Base-by-base conservation (phyloP, 805 yeast species). In the Metschnikowia koreensis region DNA sequence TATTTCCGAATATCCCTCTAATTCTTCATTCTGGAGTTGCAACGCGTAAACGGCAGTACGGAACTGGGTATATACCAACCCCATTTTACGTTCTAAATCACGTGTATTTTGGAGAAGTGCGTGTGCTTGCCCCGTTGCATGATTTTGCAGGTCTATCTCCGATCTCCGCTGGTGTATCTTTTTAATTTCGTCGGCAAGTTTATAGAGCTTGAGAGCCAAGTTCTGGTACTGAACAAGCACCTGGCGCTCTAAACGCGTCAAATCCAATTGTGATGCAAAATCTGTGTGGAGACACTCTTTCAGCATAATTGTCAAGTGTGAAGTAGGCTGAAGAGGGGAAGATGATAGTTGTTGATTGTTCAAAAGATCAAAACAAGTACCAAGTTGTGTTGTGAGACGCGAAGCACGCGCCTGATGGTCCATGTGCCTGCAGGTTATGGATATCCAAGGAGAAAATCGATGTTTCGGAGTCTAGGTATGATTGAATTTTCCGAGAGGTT, bases 1-100 rank as follows among this genome's bases (percentile, higher is more conserved):
- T 15, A 6, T 17, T 5, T 39, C 39, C 1, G 38, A n/a, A 9
- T 39, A 44, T 38, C 43, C 47, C 11, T 36, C 36, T 16, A 44
- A 33, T 46, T 51, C 58, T 36, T 56, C 58, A 39, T 56, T 58
- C 58, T 82, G 84, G 38, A 83, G 62, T 50, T 83, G 79, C 47
- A 86, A 69, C 15, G 85, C 80, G 62, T 86, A 86, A 4, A 86
- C 89, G 3, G 90, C 86, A 5, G 87, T 85, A 57, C 84, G 83
- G 66, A 86, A 77, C 41, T 84, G 65, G 0, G 90, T 85, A 46
- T 83, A 82, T 4, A 86, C 86, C 47, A 85, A 66, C 1, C 86
- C 84, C 11, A 83, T 73, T 56, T 84, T 84, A 54, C 81, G 74
- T 59, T 86, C 92, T 47, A 86, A 74, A 26, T 74, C 79, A 29